Evolutionary conservation across 2,329 filamentous ascomycete species (phyloP).

Genomic region (Monilinia vaccinii-corymbosi): DNA sequence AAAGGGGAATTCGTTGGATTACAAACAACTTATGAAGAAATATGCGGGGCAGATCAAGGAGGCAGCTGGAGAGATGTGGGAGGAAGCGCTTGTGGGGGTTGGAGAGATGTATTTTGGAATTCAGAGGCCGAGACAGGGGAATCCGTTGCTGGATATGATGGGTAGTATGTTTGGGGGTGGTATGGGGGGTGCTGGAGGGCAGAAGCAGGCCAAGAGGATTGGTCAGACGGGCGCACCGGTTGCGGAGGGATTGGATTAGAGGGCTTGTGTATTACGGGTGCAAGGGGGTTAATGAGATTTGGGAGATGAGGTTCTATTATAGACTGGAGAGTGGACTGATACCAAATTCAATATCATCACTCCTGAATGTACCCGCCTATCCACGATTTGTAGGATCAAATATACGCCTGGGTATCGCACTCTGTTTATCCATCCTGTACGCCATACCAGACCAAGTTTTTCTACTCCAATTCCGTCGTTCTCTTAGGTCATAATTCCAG

Average conservation of each 20-base stretch:
- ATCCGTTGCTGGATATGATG: constrained; percentile 97
- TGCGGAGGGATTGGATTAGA: constrained; percentile 51
- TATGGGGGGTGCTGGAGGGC: constrained; percentile 38
- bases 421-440: neutral
- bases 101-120: constrained; percentile 97
- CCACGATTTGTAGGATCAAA: neutral
- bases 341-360: neutral
- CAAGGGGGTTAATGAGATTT: neutral
- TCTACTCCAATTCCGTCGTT: neutral
- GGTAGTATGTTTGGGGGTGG: constrained; percentile 83
- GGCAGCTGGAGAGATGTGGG: constrained; percentile 62
- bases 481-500: no score
- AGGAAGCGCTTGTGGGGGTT: constrained; percentile 73
- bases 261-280: neutral
- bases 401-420: neutral
- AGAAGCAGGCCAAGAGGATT: constrained; percentile 31
- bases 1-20: constrained; percentile 66
- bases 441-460: constrained; percentile 3
- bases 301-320: neutral
- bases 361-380: neutral
- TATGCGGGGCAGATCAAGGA: constrained; percentile 76
- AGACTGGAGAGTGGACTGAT: neutral
- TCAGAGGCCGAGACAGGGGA: constrained; percentile 76
- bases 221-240: constrained; percentile 36
- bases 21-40: constrained; percentile 70